Evolutionary conservation across 2,329 filamentous ascomycete species (phyloP).

Genomic region (Cordyceps cicadae): DNA sequence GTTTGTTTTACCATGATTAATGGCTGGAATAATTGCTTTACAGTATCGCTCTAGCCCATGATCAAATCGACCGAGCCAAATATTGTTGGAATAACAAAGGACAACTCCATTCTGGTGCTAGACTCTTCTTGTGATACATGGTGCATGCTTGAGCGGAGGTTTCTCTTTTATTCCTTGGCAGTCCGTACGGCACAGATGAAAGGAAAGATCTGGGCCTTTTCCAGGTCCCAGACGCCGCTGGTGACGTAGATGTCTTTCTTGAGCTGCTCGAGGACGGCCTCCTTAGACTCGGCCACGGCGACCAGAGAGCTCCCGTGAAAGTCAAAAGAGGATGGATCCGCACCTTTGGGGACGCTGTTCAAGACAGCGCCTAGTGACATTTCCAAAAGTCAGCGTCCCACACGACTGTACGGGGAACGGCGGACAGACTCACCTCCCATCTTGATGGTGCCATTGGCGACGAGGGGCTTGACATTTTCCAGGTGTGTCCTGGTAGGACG

Average conservation of each 20-base stretch:
- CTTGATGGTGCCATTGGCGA: slow-evolving; percentile 50
- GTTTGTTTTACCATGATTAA: background rate
- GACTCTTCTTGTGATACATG: background rate
- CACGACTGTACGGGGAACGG: background rate
- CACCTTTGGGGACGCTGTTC: slow-evolving; percentile 55
- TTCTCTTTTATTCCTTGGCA: slow-evolving; percentile 15
- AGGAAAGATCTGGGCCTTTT: slow-evolving; percentile 50
- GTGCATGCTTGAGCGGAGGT: background rate
- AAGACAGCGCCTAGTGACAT: slow-evolving; percentile 53
- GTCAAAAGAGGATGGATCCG: slow-evolving; percentile 49
- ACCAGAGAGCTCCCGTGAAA: slow-evolving; percentile 71
- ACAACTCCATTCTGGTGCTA: background rate
- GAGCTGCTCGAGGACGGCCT: slow-evolving; percentile 60
- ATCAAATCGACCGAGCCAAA: background rate
- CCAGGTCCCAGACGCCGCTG: slow-evolving; percentile 71
- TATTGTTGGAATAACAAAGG: background rate
- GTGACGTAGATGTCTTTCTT: slow-evolving; percentile 65
- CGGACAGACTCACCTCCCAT: slow-evolving; percentile 47
- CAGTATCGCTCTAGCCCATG: background rate
- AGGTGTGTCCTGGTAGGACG: slow-evolving; percentile 40
- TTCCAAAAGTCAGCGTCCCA: background rate
- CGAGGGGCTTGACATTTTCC: slow-evolving; percentile 40
- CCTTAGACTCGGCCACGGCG: slow-evolving; percentile 54
- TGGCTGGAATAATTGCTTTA: background rate
- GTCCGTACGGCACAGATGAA: slow-evolving; percentile 36